phyloP scores from a whole-genome alignment of 2,329 filamentous ascomycete genomes.

The Venturia oleaginea region DNA sequence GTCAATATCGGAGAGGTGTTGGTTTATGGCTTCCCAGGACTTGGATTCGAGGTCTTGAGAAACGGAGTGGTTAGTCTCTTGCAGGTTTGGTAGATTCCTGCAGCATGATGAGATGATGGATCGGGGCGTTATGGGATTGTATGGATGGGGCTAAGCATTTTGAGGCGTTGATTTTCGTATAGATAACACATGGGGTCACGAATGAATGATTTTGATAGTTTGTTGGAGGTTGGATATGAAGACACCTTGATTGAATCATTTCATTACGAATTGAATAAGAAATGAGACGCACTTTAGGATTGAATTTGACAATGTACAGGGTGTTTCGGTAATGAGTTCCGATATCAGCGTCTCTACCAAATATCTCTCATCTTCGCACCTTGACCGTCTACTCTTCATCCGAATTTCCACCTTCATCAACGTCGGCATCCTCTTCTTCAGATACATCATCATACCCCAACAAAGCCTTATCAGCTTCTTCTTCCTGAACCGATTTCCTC shows the following conservation, averaged over 20 bases:
- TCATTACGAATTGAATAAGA: not conserved
- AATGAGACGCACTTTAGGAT: not conserved
- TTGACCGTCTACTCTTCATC: not conserved
- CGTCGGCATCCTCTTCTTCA: slow-evolving; percentile 1
- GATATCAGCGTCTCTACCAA: not conserved
- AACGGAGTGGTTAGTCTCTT: slow-evolving; percentile 83
- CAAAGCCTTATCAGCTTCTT: slow-evolving; percentile 4
- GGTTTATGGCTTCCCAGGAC: slow-evolving; percentile 83
- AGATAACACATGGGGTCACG: not conserved
- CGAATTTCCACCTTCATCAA: not conserved
- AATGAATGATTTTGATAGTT: slow-evolving; percentile 1
- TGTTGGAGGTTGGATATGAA: not conserved
- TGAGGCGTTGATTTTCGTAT: not conserved
- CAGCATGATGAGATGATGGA: not conserved
- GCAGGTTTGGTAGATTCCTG: slow-evolving; percentile 51
- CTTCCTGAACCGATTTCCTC: not conserved
- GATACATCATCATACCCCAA: not conserved
- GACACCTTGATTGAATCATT: not conserved
- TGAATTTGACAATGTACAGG: not conserved
- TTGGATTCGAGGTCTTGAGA: slow-evolving; percentile 93
- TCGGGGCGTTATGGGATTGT: not conserved
- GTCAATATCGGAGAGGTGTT: slow-evolving; percentile 63
- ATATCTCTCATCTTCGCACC: not conserved
- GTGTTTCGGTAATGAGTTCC: not conserved
- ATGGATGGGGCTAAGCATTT: not conserved